These are phyloP conservation scores for Ogataea henricii DNA, from an alignment of 805 yeast species.

Conservation along the genomic window DNA sequence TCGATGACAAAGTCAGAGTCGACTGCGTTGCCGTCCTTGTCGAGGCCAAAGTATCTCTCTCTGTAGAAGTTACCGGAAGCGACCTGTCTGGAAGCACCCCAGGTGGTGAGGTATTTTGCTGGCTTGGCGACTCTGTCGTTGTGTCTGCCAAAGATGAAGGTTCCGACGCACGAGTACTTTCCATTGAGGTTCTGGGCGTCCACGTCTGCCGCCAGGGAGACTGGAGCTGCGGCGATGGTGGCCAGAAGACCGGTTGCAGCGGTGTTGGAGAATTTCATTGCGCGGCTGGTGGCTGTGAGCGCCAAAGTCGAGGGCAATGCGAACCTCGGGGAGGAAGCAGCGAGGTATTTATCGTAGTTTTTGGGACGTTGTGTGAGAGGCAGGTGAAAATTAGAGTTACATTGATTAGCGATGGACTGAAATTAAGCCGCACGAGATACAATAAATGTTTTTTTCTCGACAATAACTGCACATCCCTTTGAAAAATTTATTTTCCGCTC, in stretches of 20 bases:
- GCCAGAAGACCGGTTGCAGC: slow-evolving; percentile 1
- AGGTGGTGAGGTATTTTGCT: slow-evolving; percentile 43
- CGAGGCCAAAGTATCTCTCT: slow-evolving; percentile 44
- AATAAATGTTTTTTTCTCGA: neutral
- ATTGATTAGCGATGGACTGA: too few relatives aligned
- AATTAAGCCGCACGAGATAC: too few relatives aligned
- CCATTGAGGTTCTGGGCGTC: slow-evolving; percentile 26
- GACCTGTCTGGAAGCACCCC: slow-evolving; percentile 42
- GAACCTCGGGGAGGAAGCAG: too few relatives aligned
- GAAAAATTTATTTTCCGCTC: neutral
- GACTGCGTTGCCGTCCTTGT: slow-evolving; percentile 25
- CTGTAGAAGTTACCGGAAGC: slow-evolving; percentile 43
- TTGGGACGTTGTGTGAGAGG: too few relatives aligned
- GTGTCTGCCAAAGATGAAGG: slow-evolving; percentile 50
- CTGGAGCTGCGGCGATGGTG: slow-evolving; percentile 5
- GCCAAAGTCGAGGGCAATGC: neutral
- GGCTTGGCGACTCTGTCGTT: slow-evolving; percentile 52
- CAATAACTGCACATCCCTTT: neutral
- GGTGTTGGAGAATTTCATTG: slow-evolving; percentile 1
- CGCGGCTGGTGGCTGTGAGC: neutral
- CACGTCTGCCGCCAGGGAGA: slow-evolving; percentile 15
- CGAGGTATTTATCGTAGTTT: too few relatives aligned
- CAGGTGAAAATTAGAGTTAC: too few relatives aligned
- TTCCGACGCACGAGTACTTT: slow-evolving; percentile 38
- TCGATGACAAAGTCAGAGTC: slow-evolving; percentile 34